Evolutionary conservation across 169 alveolate genomes (phyloP), one percentile per base, ranked within the genome.

Genomic region (Pseudocohnilembus persalinus): DNA sequence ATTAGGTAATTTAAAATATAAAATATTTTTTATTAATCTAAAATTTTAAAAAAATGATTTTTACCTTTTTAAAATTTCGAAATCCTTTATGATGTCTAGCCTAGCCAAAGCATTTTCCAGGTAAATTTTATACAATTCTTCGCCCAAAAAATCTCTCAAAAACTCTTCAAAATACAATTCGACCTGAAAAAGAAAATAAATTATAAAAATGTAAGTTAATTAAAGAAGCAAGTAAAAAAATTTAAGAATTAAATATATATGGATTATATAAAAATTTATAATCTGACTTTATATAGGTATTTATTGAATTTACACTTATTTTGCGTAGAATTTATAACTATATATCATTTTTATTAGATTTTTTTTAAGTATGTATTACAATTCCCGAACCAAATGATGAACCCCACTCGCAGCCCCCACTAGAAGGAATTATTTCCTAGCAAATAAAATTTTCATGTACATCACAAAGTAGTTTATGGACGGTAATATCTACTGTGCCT

Each of bases 371-470:
- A n/a, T n/a, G n/a, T n/a, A n/a, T n/a, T n/a, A n/a, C n/a, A n/a
- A n/a, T n/a, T n/a, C n/a, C n/a, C n/a, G n/a, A n/a, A n/a, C 94
- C 98, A 90, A 91, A 96, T 85, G 94, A 94, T 30, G 96, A 90
- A 0, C 98, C 98, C 97, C 98, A 96, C 88, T 96, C 98, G 77
- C 98, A 96, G 11, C 98, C 98, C n/a, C 98, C 98, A 73, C 95
- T 88, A 24, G 96, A 91, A 28, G 98, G 98, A 30, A 96, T 82
- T 0, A 93, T 89, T 82, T 96, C 98, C 83, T 96, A 96, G 83
- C 98, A 94, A 73, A 96, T 82, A 82, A 96, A 96, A 31, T 88
- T 92, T 83, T 96, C 97, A 87, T 87, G 88, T 4, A 97, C 96
- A 26, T 95, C 94, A 79, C 97, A 93, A 76, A 89, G 87, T 68